These are phyloP conservation scores for Termitomyces eurrhizus DNA, from an alignment of 768 basidiomycete species.

Conservation along the genomic window DNA sequence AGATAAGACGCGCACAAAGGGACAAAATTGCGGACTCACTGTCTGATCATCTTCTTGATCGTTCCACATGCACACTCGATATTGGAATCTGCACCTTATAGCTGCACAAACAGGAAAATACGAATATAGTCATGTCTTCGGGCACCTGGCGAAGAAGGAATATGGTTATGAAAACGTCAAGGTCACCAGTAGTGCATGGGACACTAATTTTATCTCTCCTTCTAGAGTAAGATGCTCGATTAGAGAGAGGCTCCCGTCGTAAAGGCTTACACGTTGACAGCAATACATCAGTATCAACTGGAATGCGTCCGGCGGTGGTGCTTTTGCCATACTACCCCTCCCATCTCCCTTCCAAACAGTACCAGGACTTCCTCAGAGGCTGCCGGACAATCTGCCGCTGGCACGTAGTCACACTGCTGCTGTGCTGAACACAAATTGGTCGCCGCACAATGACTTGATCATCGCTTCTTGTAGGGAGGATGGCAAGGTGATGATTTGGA, in stretches of 20 bases:
- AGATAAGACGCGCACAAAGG: no score
- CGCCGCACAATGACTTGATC: conserved; percentile 86
- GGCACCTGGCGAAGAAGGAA: no score
- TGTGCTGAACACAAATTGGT: conserved; percentile 96
- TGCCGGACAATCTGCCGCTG: no score
- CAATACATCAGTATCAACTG: conserved; percentile 92
- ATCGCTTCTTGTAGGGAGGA: conserved; percentile 94
- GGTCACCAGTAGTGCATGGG: no score
- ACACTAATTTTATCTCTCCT: conserved; percentile 88
- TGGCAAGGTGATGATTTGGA: no score
- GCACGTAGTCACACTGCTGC: conserved; percentile 78
- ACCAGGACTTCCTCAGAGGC: conserved; percentile 62
- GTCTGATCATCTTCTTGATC: no score
- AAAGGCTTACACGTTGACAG: conserved; percentile 28
- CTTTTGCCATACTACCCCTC: conserved; percentile 90
- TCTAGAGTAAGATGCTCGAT: conserved; percentile 58
- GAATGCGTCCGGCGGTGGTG: conserved; percentile 89
- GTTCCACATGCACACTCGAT: no score
- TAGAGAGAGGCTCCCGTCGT: not conserved
- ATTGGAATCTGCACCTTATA: no score
- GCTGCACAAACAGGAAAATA: no score
- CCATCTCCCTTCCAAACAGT: conserved; percentile 63
- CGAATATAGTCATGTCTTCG: conserved; percentile 79
- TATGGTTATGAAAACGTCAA: no score
- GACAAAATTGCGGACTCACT: no score